phyloP scores from a whole-genome alignment of 805 yeast species.

The Wickerhamiella australiensis region DNA sequence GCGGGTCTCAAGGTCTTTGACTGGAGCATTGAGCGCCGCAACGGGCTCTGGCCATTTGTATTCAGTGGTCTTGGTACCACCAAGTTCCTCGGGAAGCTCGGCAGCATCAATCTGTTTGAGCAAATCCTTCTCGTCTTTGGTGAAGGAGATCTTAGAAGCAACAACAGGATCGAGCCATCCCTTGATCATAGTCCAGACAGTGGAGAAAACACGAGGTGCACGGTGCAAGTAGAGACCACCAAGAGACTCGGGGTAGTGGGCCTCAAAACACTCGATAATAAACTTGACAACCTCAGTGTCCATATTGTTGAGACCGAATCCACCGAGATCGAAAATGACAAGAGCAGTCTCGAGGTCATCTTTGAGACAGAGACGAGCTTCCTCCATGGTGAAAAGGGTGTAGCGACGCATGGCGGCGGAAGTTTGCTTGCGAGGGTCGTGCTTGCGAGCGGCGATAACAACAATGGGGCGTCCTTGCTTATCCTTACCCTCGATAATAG shows the following conservation, averaged over 20 bases:
- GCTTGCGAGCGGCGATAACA: constrained; percentile 66
- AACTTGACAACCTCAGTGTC: constrained; percentile 88
- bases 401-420: constrained; percentile 63
- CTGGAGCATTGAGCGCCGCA: constrained; percentile 40
- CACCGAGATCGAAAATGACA: constrained; percentile 74
- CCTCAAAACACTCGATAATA: constrained; percentile 80
- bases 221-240: constrained; percentile 78
- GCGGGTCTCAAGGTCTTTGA: constrained; percentile 37
- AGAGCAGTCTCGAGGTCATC: constrained; percentile 74
- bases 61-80: constrained; percentile 55
- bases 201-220: constrained; percentile 95
- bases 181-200: constrained; percentile 87
- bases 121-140: constrained; percentile 58
- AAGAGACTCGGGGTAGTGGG: constrained; percentile 90
- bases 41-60: constrained; percentile 55
- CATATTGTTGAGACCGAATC: constrained; percentile 82
- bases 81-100: constrained; percentile 57
- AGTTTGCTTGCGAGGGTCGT: constrained; percentile 55
- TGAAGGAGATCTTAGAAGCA: constrained; percentile 79
- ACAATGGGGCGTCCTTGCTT: constrained; percentile 66
- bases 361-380: constrained; percentile 56
- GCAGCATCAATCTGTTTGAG: constrained; percentile 45
- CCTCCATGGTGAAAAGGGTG: constrained; percentile 68
- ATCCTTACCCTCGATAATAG: constrained; percentile 66
- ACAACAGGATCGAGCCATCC: constrained; percentile 97